phyloP scores from a whole-genome alignment of 768 basidiomycete species.

The Hericium erinaceus region DNA sequence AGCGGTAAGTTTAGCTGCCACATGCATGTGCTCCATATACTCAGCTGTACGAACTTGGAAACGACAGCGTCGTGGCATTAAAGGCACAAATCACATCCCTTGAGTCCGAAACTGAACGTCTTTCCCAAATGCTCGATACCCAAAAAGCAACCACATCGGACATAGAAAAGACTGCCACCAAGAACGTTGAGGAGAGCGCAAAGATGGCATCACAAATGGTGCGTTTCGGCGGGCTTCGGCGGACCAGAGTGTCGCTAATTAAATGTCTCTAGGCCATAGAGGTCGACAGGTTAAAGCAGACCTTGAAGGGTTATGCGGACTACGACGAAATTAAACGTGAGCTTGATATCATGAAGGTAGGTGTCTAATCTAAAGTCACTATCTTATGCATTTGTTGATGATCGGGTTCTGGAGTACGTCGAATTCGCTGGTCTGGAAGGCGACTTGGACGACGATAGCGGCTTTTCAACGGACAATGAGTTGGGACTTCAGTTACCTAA shows the following conservation, averaged over 20 bases:
- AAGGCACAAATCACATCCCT: constrained; percentile 67
- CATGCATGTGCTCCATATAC: neutral
- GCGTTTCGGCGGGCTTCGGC: neutral
- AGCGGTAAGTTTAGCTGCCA: constrained; percentile 40
- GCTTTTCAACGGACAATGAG: constrained; percentile 23
- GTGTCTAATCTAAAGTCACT: constrained; percentile 4
- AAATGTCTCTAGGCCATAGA: constrained; percentile 39
- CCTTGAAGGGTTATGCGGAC: constrained; percentile 67
- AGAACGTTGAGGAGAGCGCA: constrained; percentile 48
- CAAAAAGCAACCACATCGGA: constrained; percentile 46
- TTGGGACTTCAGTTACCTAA: constrained; percentile 68
- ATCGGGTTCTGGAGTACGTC: constrained; percentile 56
- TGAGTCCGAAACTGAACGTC: constrained; percentile 64
- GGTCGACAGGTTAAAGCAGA: constrained; percentile 55
- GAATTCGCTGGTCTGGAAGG: constrained; percentile 89
- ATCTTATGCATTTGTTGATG: neutral
- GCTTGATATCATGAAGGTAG: constrained; percentile 95
- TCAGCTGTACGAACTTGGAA: neutral
- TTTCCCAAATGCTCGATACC: constrained; percentile 55
- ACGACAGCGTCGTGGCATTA: constrained; percentile 53
- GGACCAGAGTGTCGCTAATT: neutral
- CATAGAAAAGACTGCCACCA: constrained; percentile 36
- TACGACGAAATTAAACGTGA: constrained; percentile 99
- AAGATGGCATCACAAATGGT: constrained; percentile 55
- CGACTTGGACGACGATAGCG: constrained; percentile 52